A percentile compares a stretch with the other conserved stretches of the same genome.
These are phyloP conservation scores for Lumnitzera racemosa DNA, from an alignment of 345 rosid genomes.

Conservation along the genomic window DNA sequence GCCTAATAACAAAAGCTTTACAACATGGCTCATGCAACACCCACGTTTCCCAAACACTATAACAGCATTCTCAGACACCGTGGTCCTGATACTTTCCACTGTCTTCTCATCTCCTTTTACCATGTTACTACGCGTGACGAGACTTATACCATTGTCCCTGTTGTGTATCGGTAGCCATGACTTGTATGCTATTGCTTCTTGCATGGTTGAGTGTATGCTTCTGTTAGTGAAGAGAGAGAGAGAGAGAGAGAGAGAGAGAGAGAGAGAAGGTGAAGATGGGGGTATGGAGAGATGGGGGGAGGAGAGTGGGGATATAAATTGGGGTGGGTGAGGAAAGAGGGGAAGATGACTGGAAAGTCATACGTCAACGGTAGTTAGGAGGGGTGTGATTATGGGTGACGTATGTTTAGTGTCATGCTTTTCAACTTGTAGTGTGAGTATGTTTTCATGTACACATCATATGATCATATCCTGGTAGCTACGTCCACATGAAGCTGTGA, in stretches of 20 bases:
- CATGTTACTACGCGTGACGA: background rate
- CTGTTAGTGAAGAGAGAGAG: background rate
- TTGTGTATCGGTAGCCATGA: conserved; percentile 22
- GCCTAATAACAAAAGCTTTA: conserved; percentile 53
- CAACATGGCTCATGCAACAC: conserved; percentile 95
- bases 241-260: background rate
- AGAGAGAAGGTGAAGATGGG: background rate
- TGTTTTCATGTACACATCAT: too few relatives aligned
- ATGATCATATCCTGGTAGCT: too few relatives aligned
- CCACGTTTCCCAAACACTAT: conserved; percentile 66
- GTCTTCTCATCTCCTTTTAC: background rate
- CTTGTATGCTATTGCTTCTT: conserved; percentile 35
- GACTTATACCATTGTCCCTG: background rate
- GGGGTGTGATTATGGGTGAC: conserved; percentile 15
- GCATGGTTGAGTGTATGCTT: conserved; percentile 16
- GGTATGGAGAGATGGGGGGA: background rate
- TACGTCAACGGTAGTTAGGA: conserved; percentile 35
- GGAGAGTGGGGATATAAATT: background rate
- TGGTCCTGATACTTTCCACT: conserved; percentile 9
- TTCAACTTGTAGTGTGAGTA: too few relatives aligned
- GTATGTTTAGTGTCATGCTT: conserved; percentile 2
- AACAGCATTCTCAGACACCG: conserved; percentile 72
- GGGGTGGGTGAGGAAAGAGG: background rate
- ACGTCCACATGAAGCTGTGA: too few relatives aligned
- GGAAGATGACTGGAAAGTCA: conserved; percentile 14